A percentile compares a stretch with the other conserved stretches of the same genome.
phyloP scores from a whole-genome alignment of 768 basidiomycete genomes.

The Mycena olivaceomarginata region DNA sequence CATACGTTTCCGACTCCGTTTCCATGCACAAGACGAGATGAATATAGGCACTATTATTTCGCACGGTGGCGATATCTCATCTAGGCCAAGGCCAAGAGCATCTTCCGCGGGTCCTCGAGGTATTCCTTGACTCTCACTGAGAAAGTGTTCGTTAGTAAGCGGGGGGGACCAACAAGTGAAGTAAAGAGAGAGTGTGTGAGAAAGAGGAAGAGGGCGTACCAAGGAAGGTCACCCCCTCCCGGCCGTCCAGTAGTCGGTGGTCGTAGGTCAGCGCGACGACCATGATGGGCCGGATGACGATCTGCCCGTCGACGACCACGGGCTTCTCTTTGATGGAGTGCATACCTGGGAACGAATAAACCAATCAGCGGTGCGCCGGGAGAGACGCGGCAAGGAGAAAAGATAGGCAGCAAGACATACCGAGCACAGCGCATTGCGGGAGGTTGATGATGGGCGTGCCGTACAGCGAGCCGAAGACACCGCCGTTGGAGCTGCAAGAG shows the following conservation, averaged over 20 bases:
- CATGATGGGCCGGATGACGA: slow-evolving; percentile 98
- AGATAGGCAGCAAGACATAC: slow-evolving; percentile 57
- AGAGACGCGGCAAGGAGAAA: background rate
- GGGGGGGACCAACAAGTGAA: background rate
- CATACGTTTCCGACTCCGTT: no score
- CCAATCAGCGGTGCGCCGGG: background rate
- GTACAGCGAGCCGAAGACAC: slow-evolving; percentile 97
- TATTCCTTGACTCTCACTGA: slow-evolving; percentile 94
- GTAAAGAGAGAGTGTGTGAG: background rate
- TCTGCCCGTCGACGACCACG: slow-evolving; percentile 95
- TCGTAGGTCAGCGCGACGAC: slow-evolving; percentile 96
- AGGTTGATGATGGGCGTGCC: slow-evolving; percentile 99
- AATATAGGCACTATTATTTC: background rate
- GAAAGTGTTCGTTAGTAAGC: slow-evolving; percentile 18
- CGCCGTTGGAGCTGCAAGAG: slow-evolving; percentile 91
- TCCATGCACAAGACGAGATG: no score
- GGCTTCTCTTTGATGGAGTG: slow-evolving; percentile 95
- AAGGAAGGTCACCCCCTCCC: slow-evolving; percentile 98
- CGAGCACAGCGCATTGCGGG: slow-evolving; percentile 95
- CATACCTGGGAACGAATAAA: slow-evolving; percentile 76
- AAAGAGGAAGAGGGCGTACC: slow-evolving; percentile 64
- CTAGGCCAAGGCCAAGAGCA: slow-evolving; percentile 80
- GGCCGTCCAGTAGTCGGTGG: slow-evolving; percentile 95
- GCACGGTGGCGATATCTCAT: background rate
- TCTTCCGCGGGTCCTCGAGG: slow-evolving; percentile 95